phyloP scores from a whole-genome alignment of 768 basidiomycete genomes.

The Suillus alpinus region DNA sequence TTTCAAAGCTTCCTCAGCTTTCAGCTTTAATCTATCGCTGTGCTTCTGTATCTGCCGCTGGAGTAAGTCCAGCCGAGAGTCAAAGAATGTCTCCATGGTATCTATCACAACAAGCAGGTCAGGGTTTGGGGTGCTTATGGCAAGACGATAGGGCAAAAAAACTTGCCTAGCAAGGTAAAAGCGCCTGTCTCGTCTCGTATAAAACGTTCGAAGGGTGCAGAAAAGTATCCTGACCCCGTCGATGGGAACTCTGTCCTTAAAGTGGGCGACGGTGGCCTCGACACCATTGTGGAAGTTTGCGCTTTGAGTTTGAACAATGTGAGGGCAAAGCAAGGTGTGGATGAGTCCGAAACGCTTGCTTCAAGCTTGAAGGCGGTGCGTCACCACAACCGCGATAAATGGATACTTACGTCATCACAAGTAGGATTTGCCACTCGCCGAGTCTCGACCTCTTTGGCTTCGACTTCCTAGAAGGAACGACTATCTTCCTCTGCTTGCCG shows the following conservation, averaged over 20 bases:
- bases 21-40: conserved; percentile 76
- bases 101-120: conserved; percentile 43
- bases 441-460: background rate
- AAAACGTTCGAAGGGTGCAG: conserved; percentile 70
- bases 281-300: conserved; percentile 26
- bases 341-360: background rate
- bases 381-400: background rate
- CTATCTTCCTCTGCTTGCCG: too few relatives aligned
- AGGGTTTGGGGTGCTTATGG: background rate
- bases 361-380: background rate
- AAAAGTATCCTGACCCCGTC: conserved; percentile 53
- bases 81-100: conserved; percentile 93
- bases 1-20: conserved; percentile 81
- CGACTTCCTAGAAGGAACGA: background rate
- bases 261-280: conserved; percentile 38
- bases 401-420: background rate
- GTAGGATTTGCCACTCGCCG: background rate
- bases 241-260: conserved; percentile 29
- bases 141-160: background rate
- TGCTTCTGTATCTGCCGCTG: conserved; percentile 87
- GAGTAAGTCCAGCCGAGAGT: conserved; percentile 80
- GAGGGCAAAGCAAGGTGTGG: conserved; percentile 1
- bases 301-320: conserved; percentile 1
- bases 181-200: conserved; percentile 74
- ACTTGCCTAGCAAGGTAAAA: conserved; percentile 80